Evolutionary conservation across 1,139 yeast genomes (phyloP), one percentile per base, ranked within the genome.

Genomic region (Saccharomycopsis hybrid): DNA sequence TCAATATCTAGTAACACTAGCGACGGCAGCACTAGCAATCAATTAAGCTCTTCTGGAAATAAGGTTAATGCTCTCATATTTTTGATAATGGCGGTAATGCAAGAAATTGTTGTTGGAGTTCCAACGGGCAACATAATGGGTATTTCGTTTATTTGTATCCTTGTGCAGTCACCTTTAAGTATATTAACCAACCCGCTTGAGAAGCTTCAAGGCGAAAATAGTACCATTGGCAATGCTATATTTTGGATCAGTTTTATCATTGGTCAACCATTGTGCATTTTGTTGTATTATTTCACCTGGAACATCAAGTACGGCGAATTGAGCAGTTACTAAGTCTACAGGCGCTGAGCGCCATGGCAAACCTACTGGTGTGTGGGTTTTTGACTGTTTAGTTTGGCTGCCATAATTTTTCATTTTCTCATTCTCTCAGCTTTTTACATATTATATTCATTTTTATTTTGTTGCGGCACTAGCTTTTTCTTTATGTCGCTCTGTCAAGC

Each of bases 91-190:
- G 76, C 76, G 1, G 60, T 72, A 1, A 56, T 73, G 35, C 76
- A 72, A 51, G 76, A 72, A 58, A 58, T 72, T 32, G 60, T 70
- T 18, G 72, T 72, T n/a, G 76, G 75, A n/a, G 64, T 71, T 25
- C 73, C 76, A 5, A 72, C 77, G n/a, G 71, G 69, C 42, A 70
- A 69, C 54, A 58, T 72, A 49, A 65, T 70, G 52, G 75, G 76
- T 29, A 71, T 69, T 4, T 76, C 75, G 2, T 72, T 72, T 50
- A 53, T 67, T 39, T 65, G 70, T 50, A 71, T 72, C 70, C 59
- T 70, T 50, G 59, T 68, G 33, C 76, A 72, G 55, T 64, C 71
- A 24, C 72, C 74, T 2, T 60, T 72, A 46, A 63, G 71, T 24
- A 48, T 62, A 41, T 66, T 63, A 31, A 71, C 76, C 0, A 65